Evolutionary conservation across 1,284 basidiomycete species (phyloP), one percentile per base, ranked within the genome.

Genomic region (Caloboletus firmus): DNA sequence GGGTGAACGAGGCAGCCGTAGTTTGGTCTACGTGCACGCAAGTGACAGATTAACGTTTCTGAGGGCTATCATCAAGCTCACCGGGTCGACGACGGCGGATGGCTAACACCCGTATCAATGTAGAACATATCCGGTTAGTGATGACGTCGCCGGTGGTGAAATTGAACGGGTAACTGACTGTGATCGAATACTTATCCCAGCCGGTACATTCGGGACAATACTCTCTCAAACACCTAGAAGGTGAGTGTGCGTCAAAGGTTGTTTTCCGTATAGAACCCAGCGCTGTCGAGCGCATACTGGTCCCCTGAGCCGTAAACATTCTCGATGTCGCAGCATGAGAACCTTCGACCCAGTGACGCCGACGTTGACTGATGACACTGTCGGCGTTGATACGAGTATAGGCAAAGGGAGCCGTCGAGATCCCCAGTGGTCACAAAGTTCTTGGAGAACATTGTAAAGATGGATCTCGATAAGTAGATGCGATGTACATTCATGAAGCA

Each of bases 191-290:
- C 70, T 77, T 1, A 79, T 79, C 13, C 79, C 79, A 2, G 79
- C 73, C 74, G 43, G 72, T 69, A 49, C 74, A 75, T 66, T 83
- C 80, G 58, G 18, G 13, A 9, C 81, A 81, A 59, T 82, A 82
- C 30, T 49, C 54, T 43, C 72, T 5, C 5, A 5, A 5, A 13
- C 11, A 17, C 8, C 28, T 8, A 31, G 24, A 11, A 26, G 11
- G 28, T n/a, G 5, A 32, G 26, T 20, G 12, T 15, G 12, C 12
- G 7, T 30, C 7, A 8, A 35, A 42, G 45, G 11, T 12, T 24
- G 22, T 22, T 42, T 5, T 45, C 35, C 22, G 7, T 13, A 18
- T 17, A 24, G 44, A 42, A 24, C 17, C 22, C 6, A 18, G n/a
- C 24, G 18, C 5, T 20, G n/a, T 44, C 39, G 13, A 28, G n/a